phyloP scores from a whole-genome alignment of 1,284 basidiomycete species.

The Ceratobasidium sp. region DNA sequence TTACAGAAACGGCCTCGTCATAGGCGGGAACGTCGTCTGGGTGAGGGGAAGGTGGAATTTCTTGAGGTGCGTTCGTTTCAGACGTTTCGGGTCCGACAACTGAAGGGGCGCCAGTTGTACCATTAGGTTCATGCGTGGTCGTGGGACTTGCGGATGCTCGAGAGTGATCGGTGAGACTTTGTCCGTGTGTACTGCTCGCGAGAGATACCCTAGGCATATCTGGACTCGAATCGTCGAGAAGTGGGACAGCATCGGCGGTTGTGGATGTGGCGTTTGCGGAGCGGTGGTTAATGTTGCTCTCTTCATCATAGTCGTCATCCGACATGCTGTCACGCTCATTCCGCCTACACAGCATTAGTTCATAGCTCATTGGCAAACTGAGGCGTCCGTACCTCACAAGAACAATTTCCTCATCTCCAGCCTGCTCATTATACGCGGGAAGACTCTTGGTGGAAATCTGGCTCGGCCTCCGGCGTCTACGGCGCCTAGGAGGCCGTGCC shows the following conservation, averaged over 20 bases:
- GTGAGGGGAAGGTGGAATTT: neutral
- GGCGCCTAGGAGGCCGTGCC: constrained; percentile 46
- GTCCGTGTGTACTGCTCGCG: constrained; percentile 13
- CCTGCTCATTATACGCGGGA: constrained; percentile 78
- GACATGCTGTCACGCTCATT: constrained; percentile 12
- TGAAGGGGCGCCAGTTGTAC: constrained; percentile 20
- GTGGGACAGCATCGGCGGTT: constrained; percentile 19
- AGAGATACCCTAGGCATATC: constrained; percentile 17
- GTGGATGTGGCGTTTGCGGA: neutral
- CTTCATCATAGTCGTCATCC: constrained; percentile 32
- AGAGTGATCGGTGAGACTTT: constrained; percentile 10
- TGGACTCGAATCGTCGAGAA: constrained; percentile 35
- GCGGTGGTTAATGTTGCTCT: neutral
- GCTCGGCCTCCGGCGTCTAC: constrained; percentile 60
- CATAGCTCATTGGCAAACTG: neutral
- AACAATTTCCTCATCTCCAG: constrained; percentile 77
- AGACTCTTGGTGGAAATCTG: constrained; percentile 76
- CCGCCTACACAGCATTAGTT: constrained; percentile 18
- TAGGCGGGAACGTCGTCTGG: constrained; percentile 68
- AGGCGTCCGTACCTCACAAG: constrained; percentile 62
- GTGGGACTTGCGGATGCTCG: neutral
- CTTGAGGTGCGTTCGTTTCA: neutral
- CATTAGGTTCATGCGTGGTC: constrained; percentile 14
- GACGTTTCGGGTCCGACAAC: constrained; percentile 7
- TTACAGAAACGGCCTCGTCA: constrained; percentile 58